Evolutionary conservation across 352 stramenopile genomes (phyloP).

Genomic region (Halophytophthora polymorphica): DNA sequence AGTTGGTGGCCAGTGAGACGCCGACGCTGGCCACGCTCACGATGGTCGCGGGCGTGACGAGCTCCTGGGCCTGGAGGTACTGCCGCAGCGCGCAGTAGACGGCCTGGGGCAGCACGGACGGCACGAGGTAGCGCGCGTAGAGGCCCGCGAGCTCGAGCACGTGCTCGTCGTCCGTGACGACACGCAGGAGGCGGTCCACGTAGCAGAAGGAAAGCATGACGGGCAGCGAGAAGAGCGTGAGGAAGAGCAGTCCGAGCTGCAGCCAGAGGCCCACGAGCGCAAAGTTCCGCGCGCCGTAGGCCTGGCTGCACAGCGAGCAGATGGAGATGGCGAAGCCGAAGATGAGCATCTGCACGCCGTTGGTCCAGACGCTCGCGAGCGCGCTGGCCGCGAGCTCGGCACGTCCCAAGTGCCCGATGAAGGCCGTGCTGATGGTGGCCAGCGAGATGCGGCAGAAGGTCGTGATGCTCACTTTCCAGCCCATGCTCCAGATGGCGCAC

Average conservation of each 20-base stretch:
- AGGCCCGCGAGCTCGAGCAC: constrained; percentile 62
- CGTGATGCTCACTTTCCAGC: constrained; percentile 79
- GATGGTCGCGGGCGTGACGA: constrained; percentile 75
- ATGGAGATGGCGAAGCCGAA: constrained; percentile 79
- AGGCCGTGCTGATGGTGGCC: constrained; percentile 75
- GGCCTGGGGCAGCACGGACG: constrained; percentile 64
- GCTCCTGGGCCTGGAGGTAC: constrained; percentile 80
- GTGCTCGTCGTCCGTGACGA: constrained; percentile 59
- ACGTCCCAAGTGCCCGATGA: constrained; percentile 72
- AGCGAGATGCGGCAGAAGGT: constrained; percentile 81
- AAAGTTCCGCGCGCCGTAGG: constrained; percentile 78
- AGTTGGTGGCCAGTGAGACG: constrained; percentile 70
- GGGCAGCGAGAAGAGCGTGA: constrained; percentile 62
- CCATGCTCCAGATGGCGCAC: constrained; percentile 75
- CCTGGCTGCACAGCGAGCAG: constrained; percentile 76
- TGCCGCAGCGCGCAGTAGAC: constrained; percentile 73
- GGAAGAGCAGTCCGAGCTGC: constrained; percentile 69
- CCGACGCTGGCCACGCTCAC: constrained; percentile 65
- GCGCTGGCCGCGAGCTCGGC: constrained; percentile 69
- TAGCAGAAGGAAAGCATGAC: constrained; percentile 85
- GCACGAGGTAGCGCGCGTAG: constrained; percentile 56
- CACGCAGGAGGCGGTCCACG: constrained; percentile 61
- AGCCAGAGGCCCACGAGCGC: constrained; percentile 77
- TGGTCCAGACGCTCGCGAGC: constrained; percentile 77
- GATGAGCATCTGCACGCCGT: constrained; percentile 76